These are phyloP conservation scores for Canavalia gladiata DNA, from an alignment of 306 rosid species.

Conservation along the genomic window DNA sequence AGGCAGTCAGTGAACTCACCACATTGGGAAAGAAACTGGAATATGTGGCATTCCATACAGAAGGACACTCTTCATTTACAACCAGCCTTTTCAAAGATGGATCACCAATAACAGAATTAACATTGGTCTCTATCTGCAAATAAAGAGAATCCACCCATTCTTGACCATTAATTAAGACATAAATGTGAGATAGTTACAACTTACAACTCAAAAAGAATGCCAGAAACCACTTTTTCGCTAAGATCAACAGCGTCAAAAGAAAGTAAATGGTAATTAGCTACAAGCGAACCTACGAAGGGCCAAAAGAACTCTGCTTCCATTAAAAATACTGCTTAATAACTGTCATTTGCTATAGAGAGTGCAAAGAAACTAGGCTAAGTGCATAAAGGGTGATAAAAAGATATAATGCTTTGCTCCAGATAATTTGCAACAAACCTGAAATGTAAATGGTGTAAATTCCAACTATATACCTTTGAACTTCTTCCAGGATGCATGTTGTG, in stretches of 20 bases:
- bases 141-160: constrained; percentile 42
- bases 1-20: constrained; percentile 61
- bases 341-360: constrained; percentile 26
- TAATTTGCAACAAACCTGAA: constrained; percentile 16
- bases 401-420: constrained; percentile 5
- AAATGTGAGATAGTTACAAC: constrained; percentile 23
- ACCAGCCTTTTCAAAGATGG: constrained; percentile 70
- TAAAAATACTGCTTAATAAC: background rate
- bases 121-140: constrained; percentile 74
- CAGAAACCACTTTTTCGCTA: constrained; percentile 24
- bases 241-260: constrained; percentile 28
- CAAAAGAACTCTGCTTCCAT: constrained; percentile 5
- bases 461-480: constrained; percentile 64
- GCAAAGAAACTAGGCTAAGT: constrained; percentile 27
- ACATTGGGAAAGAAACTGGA: constrained; percentile 71
- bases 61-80: constrained; percentile 66
- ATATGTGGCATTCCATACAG: constrained; percentile 67
- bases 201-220: background rate
- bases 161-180: constrained; percentile 17
- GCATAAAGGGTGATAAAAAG: background rate
- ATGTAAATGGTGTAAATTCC: constrained; percentile 15
- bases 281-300: constrained; percentile 22
- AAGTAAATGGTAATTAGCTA: constrained; percentile 2
- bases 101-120: constrained; percentile 57
- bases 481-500: constrained; percentile 59